Base-by-base conservation (phyloP, 192 early-diverging fungal species). In the Coemansia sp. region DNA sequence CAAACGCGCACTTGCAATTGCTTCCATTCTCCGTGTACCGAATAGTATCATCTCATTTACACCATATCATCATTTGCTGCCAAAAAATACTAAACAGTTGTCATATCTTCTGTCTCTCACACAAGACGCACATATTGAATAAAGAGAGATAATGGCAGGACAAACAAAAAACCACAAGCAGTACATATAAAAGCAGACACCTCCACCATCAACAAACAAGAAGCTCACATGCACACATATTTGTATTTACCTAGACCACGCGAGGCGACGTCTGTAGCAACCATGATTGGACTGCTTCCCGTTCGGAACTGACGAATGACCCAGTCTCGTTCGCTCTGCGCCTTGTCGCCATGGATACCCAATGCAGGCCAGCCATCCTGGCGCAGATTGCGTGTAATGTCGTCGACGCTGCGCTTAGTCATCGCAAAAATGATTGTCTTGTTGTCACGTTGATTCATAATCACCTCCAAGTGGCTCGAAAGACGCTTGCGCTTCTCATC, bases 201-300 rank as follows among this genome's bases (percentile, higher is more conserved):
- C 26, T 21, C 13, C 16, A 18, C 55, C 19, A 57, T 6, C 26
- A 11, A 26, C 22, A 21, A 57, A 37, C 26, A 22, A 57, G 39
- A 2, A 57, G 55, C 22, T 37, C 26, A 18, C 55, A 57, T 10
- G 22, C 11, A 32, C 12, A 48, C 1, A 43, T 32, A 51, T n/a
- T 5, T 61, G 49, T 46, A 77, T 87, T 85, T 94, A 95, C 93
- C 94, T 68, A 96, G 87, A 71, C 96, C 96, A 84, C 96, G 92
- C 68, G 92, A 91, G 41, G 96, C 96, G 51, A 98, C 95, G 83
- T 98, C 97, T n/a, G 97, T 99, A 8, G 97, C 97, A 73, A 99
- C 94, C 87, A 99, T 90, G 63, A 99, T 91, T 18, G 94, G 95
- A 42, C 85, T 88, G 49, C 84, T 85, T 63, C 95, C 94, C 41